These are phyloP conservation scores for Calonectria pauciramosa DNA, from an alignment of 2,329 filamentous ascomycete species.

Conservation along the genomic window DNA sequence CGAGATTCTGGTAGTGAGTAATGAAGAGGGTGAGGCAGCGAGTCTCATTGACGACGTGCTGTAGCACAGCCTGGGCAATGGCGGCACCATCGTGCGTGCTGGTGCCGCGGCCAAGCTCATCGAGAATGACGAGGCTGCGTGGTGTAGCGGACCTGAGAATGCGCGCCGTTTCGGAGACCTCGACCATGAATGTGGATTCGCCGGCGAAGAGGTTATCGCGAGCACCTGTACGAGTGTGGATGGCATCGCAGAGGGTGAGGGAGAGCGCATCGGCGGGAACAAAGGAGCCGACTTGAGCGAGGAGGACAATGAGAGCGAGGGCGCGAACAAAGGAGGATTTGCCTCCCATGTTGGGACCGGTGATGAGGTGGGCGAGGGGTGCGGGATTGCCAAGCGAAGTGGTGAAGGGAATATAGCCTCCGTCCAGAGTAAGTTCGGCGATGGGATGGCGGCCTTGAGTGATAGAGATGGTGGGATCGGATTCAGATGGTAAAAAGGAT, in stretches of 20 bases:
- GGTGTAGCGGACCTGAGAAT: slow-evolving; percentile 92
- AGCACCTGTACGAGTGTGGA: slow-evolving; percentile 96
- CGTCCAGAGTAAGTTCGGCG: slow-evolving; percentile 89
- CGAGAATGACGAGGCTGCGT: slow-evolving; percentile 88
- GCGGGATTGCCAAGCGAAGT: slow-evolving; percentile 77
- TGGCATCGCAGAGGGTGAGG: slow-evolving; percentile 88
- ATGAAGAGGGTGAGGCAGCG: slow-evolving; percentile 92
- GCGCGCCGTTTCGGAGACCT: slow-evolving; percentile 90
- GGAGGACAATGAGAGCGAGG: slow-evolving; percentile 90
- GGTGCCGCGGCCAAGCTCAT: slow-evolving; percentile 94
- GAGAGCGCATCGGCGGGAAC: slow-evolving; percentile 83
- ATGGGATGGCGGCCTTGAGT: slow-evolving; percentile 88
- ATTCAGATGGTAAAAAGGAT: slow-evolving; percentile 70
- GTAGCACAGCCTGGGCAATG: slow-evolving; percentile 92
- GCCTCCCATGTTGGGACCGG: slow-evolving; percentile 98
- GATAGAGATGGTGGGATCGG: slow-evolving; percentile 74
- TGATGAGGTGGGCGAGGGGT: slow-evolving; percentile 86
- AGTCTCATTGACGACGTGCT: slow-evolving; percentile 82
- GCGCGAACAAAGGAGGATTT: slow-evolving; percentile 98
- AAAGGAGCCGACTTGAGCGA: slow-evolving; percentile 95
- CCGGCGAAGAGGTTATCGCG: slow-evolving; percentile 96
- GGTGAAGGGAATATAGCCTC: slow-evolving; percentile 92
- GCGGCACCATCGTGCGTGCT: slow-evolving; percentile 96
- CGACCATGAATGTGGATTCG: slow-evolving; percentile 98
- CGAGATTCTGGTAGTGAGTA: slow-evolving; percentile 94